Evolutionary conservation across 805 yeast genomes (phyloP).

Genomic region (Myxozyma melibiosi): DNA sequence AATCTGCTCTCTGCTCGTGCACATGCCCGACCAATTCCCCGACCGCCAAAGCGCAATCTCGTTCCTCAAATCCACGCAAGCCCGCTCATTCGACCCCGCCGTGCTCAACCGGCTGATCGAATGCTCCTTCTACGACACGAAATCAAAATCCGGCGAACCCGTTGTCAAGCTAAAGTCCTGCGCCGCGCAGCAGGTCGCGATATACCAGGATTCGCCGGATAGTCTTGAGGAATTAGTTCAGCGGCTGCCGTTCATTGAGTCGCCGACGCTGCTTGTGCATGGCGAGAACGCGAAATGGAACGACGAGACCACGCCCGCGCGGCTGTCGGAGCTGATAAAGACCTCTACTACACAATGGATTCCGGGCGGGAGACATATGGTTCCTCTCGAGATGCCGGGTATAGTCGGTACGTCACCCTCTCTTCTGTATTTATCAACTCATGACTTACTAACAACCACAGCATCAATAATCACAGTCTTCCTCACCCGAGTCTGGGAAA

Average conservation of each 20-base stretch:
- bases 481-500: constrained; percentile 5
- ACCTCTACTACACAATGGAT: constrained; percentile 10
- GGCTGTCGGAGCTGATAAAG: not conserved
- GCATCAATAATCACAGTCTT: constrained; percentile 6
- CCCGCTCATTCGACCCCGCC: constrained; percentile 15
- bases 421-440: not conserved
- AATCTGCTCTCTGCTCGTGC: not conserved
- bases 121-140: constrained; percentile 2
- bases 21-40: constrained; percentile 18
- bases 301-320: constrained; percentile 20
- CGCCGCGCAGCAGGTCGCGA: constrained; percentile 24
- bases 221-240: constrained; percentile 21
- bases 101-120: constrained; percentile 14
- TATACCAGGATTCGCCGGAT: constrained; percentile 14
- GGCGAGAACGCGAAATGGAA: constrained; percentile 34
- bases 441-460: not conserved
- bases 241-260: constrained; percentile 12
- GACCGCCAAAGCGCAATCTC: constrained; percentile 7
- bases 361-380: constrained; percentile 30
- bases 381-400: constrained; percentile 28
- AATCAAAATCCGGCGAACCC: not conserved
- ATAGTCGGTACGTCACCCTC: constrained; percentile 11
- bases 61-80: constrained; percentile 3
- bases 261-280: constrained; percentile 28
- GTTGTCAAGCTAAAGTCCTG: constrained; percentile 19